Percentiles rank a stretch among this genome's conserved stretches.
These are phyloP conservation scores for Exophiala sideris DNA, from an alignment of 2,329 filamentous ascomycete species.

Conservation along the genomic window DNA sequence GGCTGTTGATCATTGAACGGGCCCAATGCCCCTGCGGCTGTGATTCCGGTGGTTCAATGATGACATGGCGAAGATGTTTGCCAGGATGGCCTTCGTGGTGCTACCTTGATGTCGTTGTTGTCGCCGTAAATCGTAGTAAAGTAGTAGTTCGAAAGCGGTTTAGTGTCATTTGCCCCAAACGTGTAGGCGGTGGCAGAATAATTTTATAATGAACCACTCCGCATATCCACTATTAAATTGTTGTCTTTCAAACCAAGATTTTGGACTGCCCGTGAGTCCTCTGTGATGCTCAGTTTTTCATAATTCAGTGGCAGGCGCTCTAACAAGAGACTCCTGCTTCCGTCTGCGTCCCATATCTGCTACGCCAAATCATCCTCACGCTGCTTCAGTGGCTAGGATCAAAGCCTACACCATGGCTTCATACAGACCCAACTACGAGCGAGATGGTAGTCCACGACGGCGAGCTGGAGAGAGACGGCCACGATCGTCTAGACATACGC, in stretches of 20 bases:
- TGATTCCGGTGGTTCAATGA: background rate
- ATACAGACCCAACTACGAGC: background rate
- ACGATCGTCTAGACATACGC: no score
- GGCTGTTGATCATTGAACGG: background rate
- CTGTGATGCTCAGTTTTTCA: background rate
- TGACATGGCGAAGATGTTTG: background rate
- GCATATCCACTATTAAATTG: background rate
- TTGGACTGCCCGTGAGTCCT: background rate
- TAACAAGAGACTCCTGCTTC: no score
- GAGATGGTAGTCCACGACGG: background rate
- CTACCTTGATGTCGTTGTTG: background rate
- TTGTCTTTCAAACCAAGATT: background rate
- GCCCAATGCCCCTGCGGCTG: background rate
- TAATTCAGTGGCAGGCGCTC: no score
- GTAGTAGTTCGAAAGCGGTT: background rate
- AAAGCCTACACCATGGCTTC: no score
- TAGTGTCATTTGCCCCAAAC: background rate
- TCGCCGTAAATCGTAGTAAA: background rate
- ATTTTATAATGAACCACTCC: background rate
- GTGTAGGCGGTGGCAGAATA: slow-evolving; percentile 20
- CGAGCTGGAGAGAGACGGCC: no score
- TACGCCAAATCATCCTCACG: no score
- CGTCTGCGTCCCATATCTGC: no score
- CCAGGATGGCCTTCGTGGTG: background rate
- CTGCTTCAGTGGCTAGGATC: no score